Conservation (phyloP, 2,329 filamentous ascomycete genomes). For the Cordyceps cicadae region DNA sequence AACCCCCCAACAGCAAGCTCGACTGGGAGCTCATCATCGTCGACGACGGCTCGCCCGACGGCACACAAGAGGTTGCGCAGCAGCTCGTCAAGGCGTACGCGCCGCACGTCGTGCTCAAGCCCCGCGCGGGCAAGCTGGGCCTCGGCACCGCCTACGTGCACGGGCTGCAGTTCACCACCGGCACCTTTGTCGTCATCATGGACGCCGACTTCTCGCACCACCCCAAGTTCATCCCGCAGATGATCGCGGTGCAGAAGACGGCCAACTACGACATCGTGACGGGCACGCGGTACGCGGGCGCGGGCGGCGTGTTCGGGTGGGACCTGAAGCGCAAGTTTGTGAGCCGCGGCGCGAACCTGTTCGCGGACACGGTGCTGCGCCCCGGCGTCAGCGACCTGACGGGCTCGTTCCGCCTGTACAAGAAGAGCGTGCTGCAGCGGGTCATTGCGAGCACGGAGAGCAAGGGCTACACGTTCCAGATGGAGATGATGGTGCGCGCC, state of each 20-base stretch:
- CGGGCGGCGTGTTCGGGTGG: conserved; percentile 92
- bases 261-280: conserved; percentile 93
- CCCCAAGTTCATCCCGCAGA: conserved; percentile 95
- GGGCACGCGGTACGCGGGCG: conserved; percentile 83
- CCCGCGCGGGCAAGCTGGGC: conserved; percentile 90
- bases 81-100: conserved; percentile 84
- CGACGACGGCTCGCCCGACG: conserved; percentile 95
- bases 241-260: conserved; percentile 72
- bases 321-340: conserved; percentile 86
- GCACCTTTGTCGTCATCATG: conserved; percentile 99
- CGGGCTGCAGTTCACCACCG: conserved; percentile 79
- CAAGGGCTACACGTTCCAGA: conserved; percentile 98
- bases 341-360: conserved; percentile 82
- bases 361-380: conserved; percentile 87
- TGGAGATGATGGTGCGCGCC: conserved; percentile 98
- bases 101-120: conserved; percentile 72
- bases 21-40: conserved; percentile 98
- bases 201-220: conserved; percentile 99
- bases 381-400: conserved; percentile 95
- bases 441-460: conserved; percentile 86
- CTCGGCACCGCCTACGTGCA: conserved; percentile 95
- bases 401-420: conserved; percentile 90
- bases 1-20: conserved; percentile 63
- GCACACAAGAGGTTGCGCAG: conserved; percentile 81
- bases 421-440: conserved; percentile 79